Evolutionary conservation across 768 basidiomycete genomes (phyloP).

Genomic region (Suillus alpinus): DNA sequence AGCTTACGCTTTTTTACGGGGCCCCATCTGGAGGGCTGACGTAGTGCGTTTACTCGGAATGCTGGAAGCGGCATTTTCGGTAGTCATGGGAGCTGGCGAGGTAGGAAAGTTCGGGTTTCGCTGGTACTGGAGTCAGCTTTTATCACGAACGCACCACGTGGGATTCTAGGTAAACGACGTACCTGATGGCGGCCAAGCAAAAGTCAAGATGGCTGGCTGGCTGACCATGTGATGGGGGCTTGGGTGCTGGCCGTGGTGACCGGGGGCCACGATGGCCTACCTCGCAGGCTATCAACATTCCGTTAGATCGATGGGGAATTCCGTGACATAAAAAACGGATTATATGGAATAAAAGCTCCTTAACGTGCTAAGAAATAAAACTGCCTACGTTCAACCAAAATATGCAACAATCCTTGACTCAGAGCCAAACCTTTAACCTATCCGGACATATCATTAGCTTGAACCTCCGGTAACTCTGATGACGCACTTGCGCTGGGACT

Average conservation of each 20-base stretch:
- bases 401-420: not conserved
- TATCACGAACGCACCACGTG: not conserved
- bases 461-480: not conserved
- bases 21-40: conserved; percentile 13
- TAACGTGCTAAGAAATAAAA: not conserved
- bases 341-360: too few species aligned
- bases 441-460: not conserved
- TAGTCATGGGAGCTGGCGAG: not conserved
- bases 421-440: not conserved
- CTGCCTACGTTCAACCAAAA: not conserved
- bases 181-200: too few species aligned
- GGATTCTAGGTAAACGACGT: too few species aligned
- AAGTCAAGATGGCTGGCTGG: too few species aligned
- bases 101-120: not conserved
- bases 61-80: not conserved
- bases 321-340: too few species aligned
- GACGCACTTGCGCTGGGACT: not conserved
- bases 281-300: too few species aligned
- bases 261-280: too few species aligned
- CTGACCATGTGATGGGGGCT: too few species aligned
- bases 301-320: too few species aligned
- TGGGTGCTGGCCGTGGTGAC: too few species aligned
- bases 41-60: not conserved
- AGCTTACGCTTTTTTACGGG: conserved; percentile 9
- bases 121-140: not conserved